Evolutionary conservation across 352 stramenopile species (phyloP), one percentile per base, ranked within the genome.

Genomic region (Phytophthora ramorum): DNA sequence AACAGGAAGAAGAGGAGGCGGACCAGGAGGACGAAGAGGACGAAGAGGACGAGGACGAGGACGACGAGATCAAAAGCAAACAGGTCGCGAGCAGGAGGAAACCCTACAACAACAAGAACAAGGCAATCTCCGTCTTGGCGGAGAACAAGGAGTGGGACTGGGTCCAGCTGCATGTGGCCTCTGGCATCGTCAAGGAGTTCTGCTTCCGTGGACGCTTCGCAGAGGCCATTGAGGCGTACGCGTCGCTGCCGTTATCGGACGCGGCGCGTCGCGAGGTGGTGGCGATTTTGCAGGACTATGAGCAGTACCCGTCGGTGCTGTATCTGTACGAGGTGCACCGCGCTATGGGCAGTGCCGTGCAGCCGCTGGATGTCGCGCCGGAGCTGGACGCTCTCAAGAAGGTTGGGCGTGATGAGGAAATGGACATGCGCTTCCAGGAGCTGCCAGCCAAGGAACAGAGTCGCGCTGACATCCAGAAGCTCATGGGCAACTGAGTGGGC

Each of bases 201-300:
- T 81, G 73, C 30, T 79, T 74, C 51, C 78, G 83, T 24, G 83
- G 83, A 17, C 80, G 83, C 26, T 89, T 86, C 45, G 35, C 51
- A 5, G 83, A 91, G 53, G 78, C 78, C 4, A 63, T 89, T n/a
- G 68, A 75, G 16, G 76, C 80, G 30, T 90, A 87, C 66, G 55
- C 68, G 38, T 58, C 58, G 35, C 69, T 91, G 26, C 63, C 71
- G 34, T 51, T 91, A 28, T 53, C 54, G 5, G 59, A 82, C 48
- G 12, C 17, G 1, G 59, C 66, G 32, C 69, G 78, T 28, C 59
- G 46, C 28, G 63, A 81, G 30, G 51, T 86, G 20, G 78, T 76
- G 40, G 14, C 37, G 7, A 46, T 81, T 61, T 51, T 90, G 38
- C 66, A 77, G 20, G 64, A 86, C 55, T 85, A 81, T 54, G 80